Evolutionary conservation across 306 rosid species (phyloP).

Genomic region (Sindora glabra): DNA sequence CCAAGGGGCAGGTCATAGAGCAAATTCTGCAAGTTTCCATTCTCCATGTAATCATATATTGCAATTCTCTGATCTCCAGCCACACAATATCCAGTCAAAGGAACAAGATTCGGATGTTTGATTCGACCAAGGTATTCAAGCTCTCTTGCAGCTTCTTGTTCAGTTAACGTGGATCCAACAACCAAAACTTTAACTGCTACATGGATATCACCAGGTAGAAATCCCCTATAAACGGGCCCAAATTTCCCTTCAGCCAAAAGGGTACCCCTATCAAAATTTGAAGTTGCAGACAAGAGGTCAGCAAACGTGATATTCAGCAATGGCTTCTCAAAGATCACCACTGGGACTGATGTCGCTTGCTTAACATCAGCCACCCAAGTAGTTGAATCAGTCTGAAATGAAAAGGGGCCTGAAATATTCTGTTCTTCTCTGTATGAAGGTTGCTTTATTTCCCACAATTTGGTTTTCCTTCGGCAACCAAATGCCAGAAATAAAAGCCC

Average conservation of each 20-base stretch:
- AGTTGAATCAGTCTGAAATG: constrained; percentile 93
- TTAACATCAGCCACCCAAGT: constrained; percentile 99
- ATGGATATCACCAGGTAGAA: constrained; percentile 81
- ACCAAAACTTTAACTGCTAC: constrained; percentile 94
- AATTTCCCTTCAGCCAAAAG: constrained; percentile 98
- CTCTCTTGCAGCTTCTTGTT: constrained; percentile 87
- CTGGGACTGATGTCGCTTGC: constrained; percentile 86
- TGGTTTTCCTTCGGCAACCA: constrained; percentile 73
- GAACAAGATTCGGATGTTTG: constrained; percentile 94
- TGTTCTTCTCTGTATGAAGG: constrained; percentile 72
- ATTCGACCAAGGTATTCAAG: constrained; percentile 92
- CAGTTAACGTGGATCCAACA: constrained; percentile 87
- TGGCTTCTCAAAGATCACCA: constrained; percentile 91
- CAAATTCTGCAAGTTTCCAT: constrained; percentile 91
- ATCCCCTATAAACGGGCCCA: constrained; percentile 94
- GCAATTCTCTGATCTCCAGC: constrained; percentile 98
- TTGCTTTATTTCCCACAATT: constrained; percentile 76
- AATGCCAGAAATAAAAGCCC: constrained; percentile 72
- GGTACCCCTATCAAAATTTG: constrained; percentile 88
- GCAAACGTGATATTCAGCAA: constrained; percentile 80
- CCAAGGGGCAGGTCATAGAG: constrained; percentile 95
- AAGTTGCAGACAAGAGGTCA: constrained; percentile 87
- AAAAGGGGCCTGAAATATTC: constrained; percentile 85
- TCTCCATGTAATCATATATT: constrained; percentile 97
- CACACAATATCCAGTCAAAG: constrained; percentile 89